Base-by-base conservation (phyloP, 106 monocot genomes). In the Alisma plantagoaquatica region DNA sequence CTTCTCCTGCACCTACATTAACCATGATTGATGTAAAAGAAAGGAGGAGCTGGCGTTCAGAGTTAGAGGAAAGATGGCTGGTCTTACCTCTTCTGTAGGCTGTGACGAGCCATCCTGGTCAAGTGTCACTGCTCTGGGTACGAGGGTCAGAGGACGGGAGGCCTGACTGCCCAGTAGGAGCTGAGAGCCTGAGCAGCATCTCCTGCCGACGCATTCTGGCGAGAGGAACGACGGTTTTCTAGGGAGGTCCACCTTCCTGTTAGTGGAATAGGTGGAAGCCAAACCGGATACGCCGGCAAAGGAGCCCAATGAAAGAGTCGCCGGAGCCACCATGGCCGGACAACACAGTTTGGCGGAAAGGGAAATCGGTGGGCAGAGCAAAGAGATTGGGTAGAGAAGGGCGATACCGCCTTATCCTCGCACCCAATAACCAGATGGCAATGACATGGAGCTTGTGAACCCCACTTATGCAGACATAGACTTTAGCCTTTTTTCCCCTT, bases 261-360 rank as follows among this genome's bases (percentile, higher is more conserved):
- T 23, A 16, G 44, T 43, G 31, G 64, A 22, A 21, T 49, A 44
- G 70, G 17, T 33, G 8, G 76, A 52, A 5, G 56, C 50, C 16
- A 68, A 32, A 21, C 56, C 69, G 30, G 66, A 20, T 56, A 71
- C 29, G 32, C 60, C 61, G 29, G 62, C 29, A 64, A 64, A 55
- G 33, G 55, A 69, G 4, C 73, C 53, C 52, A 83, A 66, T 16
- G 83, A 30, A 5, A 55, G 32, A 31, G 55, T 38, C 11, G 73
- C 76, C 0, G 76, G 61, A 33, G 83, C 58, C 62, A 70, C 59
- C 81, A 82, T 78, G 11, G 46, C 43, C 1, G n/a, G n/a, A n/a
- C n/a, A n/a, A n/a, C n/a, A n/a, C n/a, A n/a, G n/a, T n/a, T n/a
- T n/a, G n/a, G n/a, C n/a, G n/a, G n/a, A n/a, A n/a, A n/a, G n/a